Percentiles rank a stretch among this genome's conserved stretches.
Conservation (phyloP, 345 rosid species). For the Isatis tinctoria region DNA sequence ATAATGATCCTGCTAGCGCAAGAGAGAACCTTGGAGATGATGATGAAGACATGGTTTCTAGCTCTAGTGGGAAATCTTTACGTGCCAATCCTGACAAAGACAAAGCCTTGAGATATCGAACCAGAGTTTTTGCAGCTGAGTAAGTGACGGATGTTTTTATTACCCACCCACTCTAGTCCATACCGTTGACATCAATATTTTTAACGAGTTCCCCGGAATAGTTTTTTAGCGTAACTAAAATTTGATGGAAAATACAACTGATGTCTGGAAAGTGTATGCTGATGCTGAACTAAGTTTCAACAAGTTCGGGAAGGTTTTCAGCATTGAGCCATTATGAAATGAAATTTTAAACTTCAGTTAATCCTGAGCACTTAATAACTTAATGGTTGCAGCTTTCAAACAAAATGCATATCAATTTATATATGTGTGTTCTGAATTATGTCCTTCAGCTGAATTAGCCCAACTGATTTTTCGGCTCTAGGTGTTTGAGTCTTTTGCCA, state of each 20-base stretch:
- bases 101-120: constrained; percentile 85
- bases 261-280: not conserved
- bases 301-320: not conserved
- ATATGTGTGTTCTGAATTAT: not conserved
- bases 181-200: not conserved
- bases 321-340: constrained; percentile 1
- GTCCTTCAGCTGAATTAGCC: not conserved
- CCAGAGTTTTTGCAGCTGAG: constrained; percentile 98
- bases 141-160: constrained; percentile 39
- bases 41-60: constrained; percentile 92
- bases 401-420: not conserved
- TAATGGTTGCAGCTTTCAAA: constrained; percentile 8
- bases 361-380: not conserved
- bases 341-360: not conserved
- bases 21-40: constrained; percentile 58
- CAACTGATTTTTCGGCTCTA: constrained; percentile 28
- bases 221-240: not conserved
- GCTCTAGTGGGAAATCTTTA: constrained; percentile 40
- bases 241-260: not conserved
- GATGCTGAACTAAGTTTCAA: constrained; percentile 7
- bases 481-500: constrained; percentile 94
- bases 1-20: constrained; percentile 38
- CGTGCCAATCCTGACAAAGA: constrained; percentile 58
- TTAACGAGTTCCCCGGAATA: not conserved
- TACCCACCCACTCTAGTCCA: constrained; percentile 5